These are phyloP conservation scores for Toxicodendron radicans DNA, from an alignment of 345 rosid genomes.

Conservation along the genomic window DNA sequence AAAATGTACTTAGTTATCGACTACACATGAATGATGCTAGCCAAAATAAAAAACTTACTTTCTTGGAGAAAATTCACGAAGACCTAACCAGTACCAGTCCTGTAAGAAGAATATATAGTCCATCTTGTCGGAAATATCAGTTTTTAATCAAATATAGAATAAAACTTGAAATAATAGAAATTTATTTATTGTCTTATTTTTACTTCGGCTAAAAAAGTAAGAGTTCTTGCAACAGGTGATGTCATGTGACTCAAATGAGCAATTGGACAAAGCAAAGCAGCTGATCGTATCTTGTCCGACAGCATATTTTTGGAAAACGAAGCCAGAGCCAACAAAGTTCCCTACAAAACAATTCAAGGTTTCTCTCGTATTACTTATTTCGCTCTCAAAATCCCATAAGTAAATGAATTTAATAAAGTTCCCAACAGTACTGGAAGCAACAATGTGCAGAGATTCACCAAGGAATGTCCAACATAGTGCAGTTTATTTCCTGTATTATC, in stretches of 20 bases:
- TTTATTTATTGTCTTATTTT: not conserved
- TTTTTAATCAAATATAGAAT: not conserved
- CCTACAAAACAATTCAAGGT: constrained; percentile 33
- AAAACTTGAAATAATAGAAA: not conserved
- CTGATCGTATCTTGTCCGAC: constrained; percentile 49
- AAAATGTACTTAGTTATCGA: too few relatives aligned
- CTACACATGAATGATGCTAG: not conserved
- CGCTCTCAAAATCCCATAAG: constrained; percentile 9
- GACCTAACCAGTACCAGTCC: constrained; percentile 36
- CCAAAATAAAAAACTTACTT: constrained; percentile 30
- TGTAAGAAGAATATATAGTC: not conserved
- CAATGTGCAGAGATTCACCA: constrained; percentile 28
- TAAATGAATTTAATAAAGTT: constrained; percentile 18
- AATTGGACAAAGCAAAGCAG: constrained; percentile 50
- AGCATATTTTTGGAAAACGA: constrained; percentile 44
- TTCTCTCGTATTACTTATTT: not conserved
- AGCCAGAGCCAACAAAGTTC: constrained; percentile 54
- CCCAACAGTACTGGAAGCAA: not conserved
- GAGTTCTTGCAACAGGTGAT: constrained; percentile 37
- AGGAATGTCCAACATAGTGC: constrained; percentile 56
- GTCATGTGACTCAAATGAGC: constrained; percentile 43
- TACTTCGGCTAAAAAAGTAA: constrained; percentile 45
- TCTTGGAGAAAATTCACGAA: constrained; percentile 40
- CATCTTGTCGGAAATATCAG: constrained; percentile 19
- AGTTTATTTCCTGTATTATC: constrained; percentile 40